Base-by-base conservation (phyloP, 371 early-diverging fungal species). In the Blastocladiella emersonii region DNA sequence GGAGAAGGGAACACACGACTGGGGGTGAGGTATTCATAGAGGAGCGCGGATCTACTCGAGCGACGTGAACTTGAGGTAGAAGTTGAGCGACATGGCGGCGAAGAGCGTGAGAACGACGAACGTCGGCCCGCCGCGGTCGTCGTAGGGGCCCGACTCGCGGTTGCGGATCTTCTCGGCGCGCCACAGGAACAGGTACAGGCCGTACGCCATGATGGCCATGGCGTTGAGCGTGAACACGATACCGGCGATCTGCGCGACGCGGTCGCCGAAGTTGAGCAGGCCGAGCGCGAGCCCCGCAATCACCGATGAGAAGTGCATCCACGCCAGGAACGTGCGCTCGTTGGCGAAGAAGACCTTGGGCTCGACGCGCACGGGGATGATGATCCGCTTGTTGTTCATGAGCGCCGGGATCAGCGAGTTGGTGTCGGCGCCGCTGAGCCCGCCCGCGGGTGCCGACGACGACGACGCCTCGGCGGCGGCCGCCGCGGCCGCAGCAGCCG, bases 281-380 rank as follows among this genome's bases (percentile, higher is more conserved):
- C 88, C 92, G 60, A 93, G 67, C 19, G 90, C 83, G 17, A 93
- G 76, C 32, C 85, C 87, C 1, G 86, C 85, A 25, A 93, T 69
- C 57, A 90, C 71, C 2, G 84, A 79, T 6, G 87, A 80, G 72
- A 90, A 84, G 68, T 86, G 81, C 70, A 90, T 79, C 90, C 90
- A 90, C 21, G 94, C 86, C 57, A 99, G 79, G 72, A 98, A 99
- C 1, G 99, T 99, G 61, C 99, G 84, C 76, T 99, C 99, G 70
- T 99, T 99, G 62, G 99, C 99, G 81, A 99, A 98, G 76, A 89
- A 98, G 21, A 97, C 98, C 76, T 99, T 99, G 56, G 99, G 99
- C 67, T 99, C 99, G 4, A 98, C 89, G 25, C 98, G 85, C 30
- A 92, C 84, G 0, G 93, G 88, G 0, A 90, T 79, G 0, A 83